Base-by-base conservation (phyloP, 1,139 yeast species). In the Barnettozyma hawaiiensis region DNA sequence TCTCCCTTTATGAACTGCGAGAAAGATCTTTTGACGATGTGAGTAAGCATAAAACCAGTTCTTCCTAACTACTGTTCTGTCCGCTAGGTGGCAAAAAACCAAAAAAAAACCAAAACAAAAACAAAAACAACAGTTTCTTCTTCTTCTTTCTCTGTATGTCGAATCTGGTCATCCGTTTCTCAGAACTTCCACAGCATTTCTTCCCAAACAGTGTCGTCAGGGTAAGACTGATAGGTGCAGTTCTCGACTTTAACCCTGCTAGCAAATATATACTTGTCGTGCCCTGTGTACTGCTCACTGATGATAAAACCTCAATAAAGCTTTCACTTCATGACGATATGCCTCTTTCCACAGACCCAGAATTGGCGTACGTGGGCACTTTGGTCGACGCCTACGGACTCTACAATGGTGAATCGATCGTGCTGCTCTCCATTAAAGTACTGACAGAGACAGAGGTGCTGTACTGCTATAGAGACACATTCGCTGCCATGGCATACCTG, bases 181-280 rank as follows among this genome's bases (percentile, higher is more conserved):
- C 46, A 5, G 41, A 43, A 5, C 19, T 47, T 12, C 9, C 23
- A 2, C 21, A 27, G 11, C 51, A 44, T 24, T 33, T 42, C 23
- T 43, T 37, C n/a, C 39, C 41, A 21, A 49, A 51, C 35, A 35
- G 28, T 3, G 51, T 56, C 1, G 51, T 48, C 10, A 49, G 50
- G 32, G 49, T 63, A 1, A 51, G 68, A 4, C 41, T 65, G 2
- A 42, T 64, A 12, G 65, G 60, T 0, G 52, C 56, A 22, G 54
- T 64, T 1, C 37, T 53, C 4, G 48, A 52, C 2, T 64, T 56
- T 42, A 51, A 59, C 39, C 42, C 48, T 3, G 26, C 42, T 14
- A 38, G 47, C 2, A 58, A 57, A 9, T 18, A 37, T 28, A 47
- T 55, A 24, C 19, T 34, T 2, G 31, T 52, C 10, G 40, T 44